Base-by-base conservation (phyloP, 345 rosid genomes). In the Salix exigua region DNA sequence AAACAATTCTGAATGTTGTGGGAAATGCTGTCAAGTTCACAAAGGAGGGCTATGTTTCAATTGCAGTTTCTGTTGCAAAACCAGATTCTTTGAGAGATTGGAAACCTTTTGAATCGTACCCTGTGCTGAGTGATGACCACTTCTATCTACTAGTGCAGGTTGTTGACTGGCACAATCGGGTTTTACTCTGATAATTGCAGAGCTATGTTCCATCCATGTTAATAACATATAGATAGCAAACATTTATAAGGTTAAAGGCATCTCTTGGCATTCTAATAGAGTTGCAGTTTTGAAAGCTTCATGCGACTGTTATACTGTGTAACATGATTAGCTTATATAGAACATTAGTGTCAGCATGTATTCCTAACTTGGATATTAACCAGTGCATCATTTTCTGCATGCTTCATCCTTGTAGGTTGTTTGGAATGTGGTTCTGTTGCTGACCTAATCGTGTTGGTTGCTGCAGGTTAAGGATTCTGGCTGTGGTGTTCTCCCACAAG, bases 11-110 rank as follows among this genome's bases (percentile, higher is more conserved):
- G 65, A 93, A 95, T 84, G 82, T 95, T 48, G 88, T 79, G 69
- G 98, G 98, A 7, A 95, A 95, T 76, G 98, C 98, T 33, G 97
- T 93, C 80, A 95, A 95, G 89, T 95, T 91, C 87, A 93, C 99
- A 16, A 91, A 89, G 83, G 96, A 91, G 81, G 99, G 98, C 70
- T 81, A 81, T 30, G 87, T 91, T 53, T 90, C 93, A n/a, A 70
- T 91, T 46, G 75, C 85, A 44, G 99, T 85, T 66, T 88, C 98
- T 38, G 88, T 91, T 74, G 92, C 93, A 79, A 91, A 89, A 79
- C 90, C 96, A 4, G 99, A 93, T 65, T 86, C 89, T 48, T 82
- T 82, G 72, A 86, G 87, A 76, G 98, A 95, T 73, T 82, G 96
- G 87, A 87, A 81, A 64, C 86, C 89, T 37, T 92, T 92, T 38